Evolutionary conservation across 2,329 filamentous ascomycete genomes (phyloP), one percentile per base, ranked within the genome.

Genomic region (Triangularia setosa): DNA sequence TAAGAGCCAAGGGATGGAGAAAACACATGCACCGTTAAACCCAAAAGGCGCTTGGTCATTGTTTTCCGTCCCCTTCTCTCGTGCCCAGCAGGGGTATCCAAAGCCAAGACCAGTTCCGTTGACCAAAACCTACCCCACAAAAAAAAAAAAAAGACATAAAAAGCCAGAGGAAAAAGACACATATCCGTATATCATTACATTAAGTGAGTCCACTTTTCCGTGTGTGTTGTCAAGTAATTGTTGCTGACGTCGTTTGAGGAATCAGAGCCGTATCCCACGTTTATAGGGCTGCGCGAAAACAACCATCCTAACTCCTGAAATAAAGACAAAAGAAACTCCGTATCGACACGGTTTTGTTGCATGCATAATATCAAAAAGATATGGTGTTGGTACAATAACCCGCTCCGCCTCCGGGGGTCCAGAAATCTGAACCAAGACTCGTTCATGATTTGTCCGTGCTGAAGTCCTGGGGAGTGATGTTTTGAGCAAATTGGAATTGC

Each of bases 401-500:
- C 27, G 33, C 55, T 60, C 23, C 21, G 12, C 16, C 5, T 56
- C 5, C 58, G 35, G 12, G 57, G 35, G 35, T 23, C 57, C 35
- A 33, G 40, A 48, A 9, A 48, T 21, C 40, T 9, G 40, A 48
- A 48, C 40, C 6, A 18, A 21, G 24, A 9, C 25, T 2, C 1
- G 40, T 25, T 64, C 18, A 65, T 40, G 67, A 64, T 58, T 68
- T 71, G 40, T 71, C 69, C 5, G 60, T 60, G 62, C 64, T 74
- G 63, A 79, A 81, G 67, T 81, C 77, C 60, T 78, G 75, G 0
- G 79, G 79, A 0, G 79, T 81, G 60, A 80, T 74, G 67, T 81
- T 81, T 48, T 75, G 79, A 9, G 78, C 79, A 70, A 81, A 81
- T 67, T 81, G 79, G 59, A 80, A 79, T 66, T 78, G 77, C 68